Base-by-base conservation (phyloP, 768 basidiomycete species). In the Psilocybe subaeruginosa region DNA sequence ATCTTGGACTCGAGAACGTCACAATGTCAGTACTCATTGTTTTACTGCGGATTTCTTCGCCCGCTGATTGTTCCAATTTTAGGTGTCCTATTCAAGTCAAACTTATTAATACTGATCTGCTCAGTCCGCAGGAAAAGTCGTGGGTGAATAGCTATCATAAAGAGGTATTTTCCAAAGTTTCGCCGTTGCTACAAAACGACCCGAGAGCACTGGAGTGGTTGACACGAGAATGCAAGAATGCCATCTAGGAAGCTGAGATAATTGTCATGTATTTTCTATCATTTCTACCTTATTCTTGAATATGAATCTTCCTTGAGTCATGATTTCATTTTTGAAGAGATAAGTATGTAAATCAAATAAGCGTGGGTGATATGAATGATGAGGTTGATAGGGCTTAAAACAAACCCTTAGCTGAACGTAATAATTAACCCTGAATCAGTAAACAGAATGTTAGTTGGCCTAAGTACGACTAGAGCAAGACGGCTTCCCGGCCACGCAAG, bases 61-160 rank as follows among this genome's bases (percentile, higher is more conserved):
- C 23, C 56, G 6, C 33, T 52, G 19, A n/a, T 62, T 7, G 54
- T 68, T 45, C 56, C 23, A 23, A 23, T 23, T 63, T 49, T 81
- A 84, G 84, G 90, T 93, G 87, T 64, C 97, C 97, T 0, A 93
- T 98, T 16, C 91, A 96, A 64, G 92, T 87, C 64, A 94, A 87
- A 61, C 82, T 99, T 46, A 75, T 97, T 46, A 88, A 95, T 56
- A 61, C 74, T 7, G 71, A 71, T 1, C 70, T 99, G 39, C 70
- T 99, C 41, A 82, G 82, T 8, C 78, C 69, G 16, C 76, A 82
- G 33, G 95, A 99, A 77, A 83, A 79, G 66, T 76, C 73, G 54
- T 99, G 97, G 97, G 62, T 98, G 62, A 86, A 98, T 68, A 78
- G 71, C 2, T 98, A 99, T 69, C 93, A 99, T 73, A 78, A 76